Evolutionary conservation across 2,329 filamentous ascomycete species (phyloP), one percentile per base, ranked within the genome.

Genomic region (Fonsecaea pugnacius): DNA sequence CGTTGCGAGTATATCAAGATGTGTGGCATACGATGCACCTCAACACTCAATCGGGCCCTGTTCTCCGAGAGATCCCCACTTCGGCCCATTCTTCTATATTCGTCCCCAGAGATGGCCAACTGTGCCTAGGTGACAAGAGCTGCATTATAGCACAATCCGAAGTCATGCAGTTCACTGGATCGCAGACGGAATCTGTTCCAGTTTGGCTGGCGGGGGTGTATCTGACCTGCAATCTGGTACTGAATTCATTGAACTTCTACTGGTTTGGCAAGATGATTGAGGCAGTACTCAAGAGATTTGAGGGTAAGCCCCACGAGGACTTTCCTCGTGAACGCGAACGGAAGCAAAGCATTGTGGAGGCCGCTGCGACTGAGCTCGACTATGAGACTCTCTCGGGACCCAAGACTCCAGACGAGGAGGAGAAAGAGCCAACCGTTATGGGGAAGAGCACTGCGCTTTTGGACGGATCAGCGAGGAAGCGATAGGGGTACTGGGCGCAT

Each of bases 221-320:
- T 71, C 77, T 89, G 24, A 77, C 78, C 7, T 82, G 82, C 21
- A 89, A 89, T 70, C 53, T 88, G 33, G 78, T 82, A n/a, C 79
- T 89, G 58, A 89, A 88, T 72, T 78, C 80, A 27, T 74, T 89
- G 61, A 89, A 89, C 72, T 84, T 85, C 73, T 88, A 83, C 76
- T 89, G 87, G 87, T 89, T 89, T 73, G 80, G 80, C 64, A 87
- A 88, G 78, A 89, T 89, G 87, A 84, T 89, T 54, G 82, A 85
- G 71, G 85, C 87, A 9, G 84, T 89, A 27, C 77, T 85, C 68
- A 88, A 86, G 73, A 79, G 87, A 53, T 89, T 89, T 73, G 81
- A 84, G 18, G 81, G 82, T 6, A 81, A 81, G 5, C 67, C 64
- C 5, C 63, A 67, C 3, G 64, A 70, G 53, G 69, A 70, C 18